These are phyloP conservation scores for Luffa acutangula DNA, from an alignment of 306 rosid genomes.

Conservation along the genomic window DNA sequence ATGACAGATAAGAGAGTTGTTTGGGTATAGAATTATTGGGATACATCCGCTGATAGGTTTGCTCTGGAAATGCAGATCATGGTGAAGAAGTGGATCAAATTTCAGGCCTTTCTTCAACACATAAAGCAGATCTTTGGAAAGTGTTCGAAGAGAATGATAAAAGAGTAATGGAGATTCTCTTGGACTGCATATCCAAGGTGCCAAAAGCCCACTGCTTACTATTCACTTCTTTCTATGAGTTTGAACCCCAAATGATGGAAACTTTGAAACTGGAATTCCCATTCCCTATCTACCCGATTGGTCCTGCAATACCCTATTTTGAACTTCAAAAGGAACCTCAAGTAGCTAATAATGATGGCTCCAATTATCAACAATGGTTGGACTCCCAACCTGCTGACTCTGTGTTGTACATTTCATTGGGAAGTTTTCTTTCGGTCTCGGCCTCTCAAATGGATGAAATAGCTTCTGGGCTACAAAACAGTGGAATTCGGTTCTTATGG, in stretches of 20 bases:
- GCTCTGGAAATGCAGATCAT: neutral
- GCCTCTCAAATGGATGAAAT: slow-evolving; percentile 33
- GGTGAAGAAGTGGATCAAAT: slow-evolving; percentile 20
- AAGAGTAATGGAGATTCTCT: neutral
- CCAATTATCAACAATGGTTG: slow-evolving; percentile 22
- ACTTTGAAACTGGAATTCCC: slow-evolving; percentile 9
- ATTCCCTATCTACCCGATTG: slow-evolving; percentile 22
- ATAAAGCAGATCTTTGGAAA: slow-evolving; percentile 11
- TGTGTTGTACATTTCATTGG: slow-evolving; percentile 30
- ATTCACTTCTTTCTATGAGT: slow-evolving; percentile 20
- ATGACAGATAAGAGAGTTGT: neutral
- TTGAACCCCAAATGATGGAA: slow-evolving; percentile 20
- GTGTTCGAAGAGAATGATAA: neutral
- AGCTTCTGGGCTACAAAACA: slow-evolving; percentile 14
- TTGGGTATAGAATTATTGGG: neutral
- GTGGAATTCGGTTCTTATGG: slow-evolving; percentile 31
- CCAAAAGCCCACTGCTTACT: slow-evolving; percentile 20
- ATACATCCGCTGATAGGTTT: neutral
- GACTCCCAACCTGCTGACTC: slow-evolving; percentile 27
- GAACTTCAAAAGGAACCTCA: neutral
- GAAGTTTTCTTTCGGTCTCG: slow-evolving; percentile 29
- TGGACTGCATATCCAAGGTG: slow-evolving; percentile 15
- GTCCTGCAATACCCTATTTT: slow-evolving; percentile 25
- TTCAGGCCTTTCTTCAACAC: slow-evolving; percentile 25
- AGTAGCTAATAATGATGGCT: neutral